Conservation (phyloP, 495 filamentous ascomycete genomes). For the Lasiosphaeria miniovina region DNA sequence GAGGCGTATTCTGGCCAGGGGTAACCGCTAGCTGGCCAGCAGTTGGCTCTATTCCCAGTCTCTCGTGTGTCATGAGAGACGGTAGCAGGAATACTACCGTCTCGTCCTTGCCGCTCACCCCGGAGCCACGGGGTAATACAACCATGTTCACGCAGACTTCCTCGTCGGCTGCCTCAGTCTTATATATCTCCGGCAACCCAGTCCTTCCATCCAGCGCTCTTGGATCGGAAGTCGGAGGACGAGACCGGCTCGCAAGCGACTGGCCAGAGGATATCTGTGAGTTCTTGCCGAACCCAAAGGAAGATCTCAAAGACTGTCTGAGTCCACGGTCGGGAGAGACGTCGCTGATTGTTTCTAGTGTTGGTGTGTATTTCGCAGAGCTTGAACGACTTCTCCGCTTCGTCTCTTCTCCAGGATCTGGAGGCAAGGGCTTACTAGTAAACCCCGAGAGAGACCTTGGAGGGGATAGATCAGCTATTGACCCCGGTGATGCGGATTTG, state of each 20-base stretch:
- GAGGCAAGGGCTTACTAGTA: background rate
- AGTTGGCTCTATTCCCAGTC: too few species aligned
- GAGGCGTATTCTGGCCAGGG: too few species aligned
- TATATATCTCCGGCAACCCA: background rate
- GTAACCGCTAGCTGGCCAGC: too few species aligned
- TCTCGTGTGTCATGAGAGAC: too few species aligned
- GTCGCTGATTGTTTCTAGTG: background rate
- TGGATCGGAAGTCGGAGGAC: background rate
- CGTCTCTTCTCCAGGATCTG: background rate
- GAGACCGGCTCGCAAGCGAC: background rate
- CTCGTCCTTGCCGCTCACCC: too few species aligned
- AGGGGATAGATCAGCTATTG: background rate
- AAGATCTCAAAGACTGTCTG: background rate
- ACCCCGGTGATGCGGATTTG: background rate
- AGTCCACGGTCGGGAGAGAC: background rate
- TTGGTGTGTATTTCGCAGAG: background rate
- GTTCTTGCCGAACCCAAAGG: background rate
- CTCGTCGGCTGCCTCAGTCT: background rate
- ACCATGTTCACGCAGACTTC: too few species aligned
- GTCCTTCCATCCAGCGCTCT: background rate
- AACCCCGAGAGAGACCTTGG: too few species aligned
- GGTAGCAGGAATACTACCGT: too few species aligned
- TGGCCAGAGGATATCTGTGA: background rate
- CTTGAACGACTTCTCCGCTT: background rate
- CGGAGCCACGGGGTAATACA: too few species aligned